These are phyloP conservation scores for Pyrenochaeta sp. DNA, from an alignment of 2,329 filamentous ascomycete species.

Conservation along the genomic window DNA sequence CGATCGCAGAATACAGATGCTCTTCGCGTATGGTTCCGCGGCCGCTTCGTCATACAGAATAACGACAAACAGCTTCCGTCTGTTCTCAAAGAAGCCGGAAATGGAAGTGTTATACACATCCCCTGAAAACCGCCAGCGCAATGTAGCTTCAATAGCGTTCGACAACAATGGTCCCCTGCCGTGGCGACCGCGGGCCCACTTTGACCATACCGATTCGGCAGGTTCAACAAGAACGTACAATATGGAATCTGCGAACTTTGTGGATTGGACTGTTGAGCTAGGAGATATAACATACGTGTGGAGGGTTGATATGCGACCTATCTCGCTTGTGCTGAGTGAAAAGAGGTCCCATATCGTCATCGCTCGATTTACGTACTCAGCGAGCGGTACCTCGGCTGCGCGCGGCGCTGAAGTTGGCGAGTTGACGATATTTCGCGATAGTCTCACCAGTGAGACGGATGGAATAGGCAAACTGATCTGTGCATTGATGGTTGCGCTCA, in stretches of 20 bases:
- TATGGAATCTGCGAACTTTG: slow-evolving; percentile 46
- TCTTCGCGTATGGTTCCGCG: slow-evolving; percentile 27
- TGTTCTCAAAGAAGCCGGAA: slow-evolving; percentile 46
- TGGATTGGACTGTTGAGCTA: slow-evolving; percentile 34
- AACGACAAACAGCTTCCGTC: slow-evolving; percentile 29
- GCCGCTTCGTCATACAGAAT: slow-evolving; percentile 36
- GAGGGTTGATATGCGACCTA: slow-evolving; percentile 32
- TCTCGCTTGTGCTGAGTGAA: slow-evolving; percentile 34
- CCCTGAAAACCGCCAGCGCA: slow-evolving; percentile 26
- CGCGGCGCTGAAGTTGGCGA: slow-evolving; percentile 41
- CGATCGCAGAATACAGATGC: slow-evolving; percentile 35
- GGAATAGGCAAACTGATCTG: slow-evolving; percentile 40
- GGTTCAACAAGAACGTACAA: slow-evolving; percentile 18
- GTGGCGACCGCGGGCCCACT: slow-evolving; percentile 44
- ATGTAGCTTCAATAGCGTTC: slow-evolving; percentile 37
- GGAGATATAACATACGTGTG: slow-evolving; percentile 33
- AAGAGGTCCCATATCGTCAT: slow-evolving; percentile 24
- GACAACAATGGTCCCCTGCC: slow-evolving; percentile 41
- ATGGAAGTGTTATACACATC: slow-evolving; percentile 38
- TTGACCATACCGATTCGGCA: slow-evolving; percentile 21
- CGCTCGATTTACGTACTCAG: slow-evolving; percentile 44
- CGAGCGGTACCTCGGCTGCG: slow-evolving; percentile 32
- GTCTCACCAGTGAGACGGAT: slow-evolving; percentile 28
- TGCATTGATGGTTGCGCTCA: slow-evolving; percentile 36
- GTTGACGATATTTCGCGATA: slow-evolving; percentile 35